Evolutionary conservation across 2,329 filamentous ascomycete species (phyloP), one percentile per base, ranked within the genome.

Genomic region (Fusarium sp.): DNA sequence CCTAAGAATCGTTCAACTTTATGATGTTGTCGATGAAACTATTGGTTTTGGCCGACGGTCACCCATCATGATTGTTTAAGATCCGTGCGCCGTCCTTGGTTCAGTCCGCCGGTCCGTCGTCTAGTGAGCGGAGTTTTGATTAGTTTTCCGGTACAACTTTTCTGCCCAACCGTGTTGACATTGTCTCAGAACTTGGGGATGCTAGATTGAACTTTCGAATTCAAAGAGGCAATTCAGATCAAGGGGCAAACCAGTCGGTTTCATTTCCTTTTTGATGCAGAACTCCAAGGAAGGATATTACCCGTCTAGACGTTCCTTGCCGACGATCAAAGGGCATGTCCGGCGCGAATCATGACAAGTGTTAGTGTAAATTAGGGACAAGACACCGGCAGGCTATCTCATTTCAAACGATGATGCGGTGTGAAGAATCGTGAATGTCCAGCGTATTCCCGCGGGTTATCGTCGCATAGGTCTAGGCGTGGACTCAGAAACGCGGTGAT

Each of bases 121-220:
- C 30, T 65, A 58, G 25, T 40, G 49, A 51, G 45, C 61, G 40
- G 48, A 45, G 4, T 29, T 29, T 46, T 51, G n/a, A 40, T 46
- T 51, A 34, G 25, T n/a, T 58, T 46, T 18, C 45, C 16, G 24
- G 25, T 24, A 9, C 32, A 38, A 52, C 32, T 52, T 52, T 52
- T 20, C 44, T 48, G 10, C 30, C 40, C 52, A 49, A 29, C 48
- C 48, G 24, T 13, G 20, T 20, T 20, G 20, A 41, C 11, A 10
- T 62, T 58, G 18, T 27, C 48, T 34, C 45, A 44, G 18, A 15
- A 40, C 30, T 25, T 34, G 24, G 32, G 29, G 10, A 29, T n/a
- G 20, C 34, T 40, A 34, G 15, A 18, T 46, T 22, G 43, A 43
- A 48, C 27, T n/a, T 57, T 30, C 13, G 49, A 32, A 18, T 30